These are phyloP conservation scores for Mrakia blollopis DNA, from an alignment of 768 basidiomycete genomes.

Conservation along the genomic window DNA sequence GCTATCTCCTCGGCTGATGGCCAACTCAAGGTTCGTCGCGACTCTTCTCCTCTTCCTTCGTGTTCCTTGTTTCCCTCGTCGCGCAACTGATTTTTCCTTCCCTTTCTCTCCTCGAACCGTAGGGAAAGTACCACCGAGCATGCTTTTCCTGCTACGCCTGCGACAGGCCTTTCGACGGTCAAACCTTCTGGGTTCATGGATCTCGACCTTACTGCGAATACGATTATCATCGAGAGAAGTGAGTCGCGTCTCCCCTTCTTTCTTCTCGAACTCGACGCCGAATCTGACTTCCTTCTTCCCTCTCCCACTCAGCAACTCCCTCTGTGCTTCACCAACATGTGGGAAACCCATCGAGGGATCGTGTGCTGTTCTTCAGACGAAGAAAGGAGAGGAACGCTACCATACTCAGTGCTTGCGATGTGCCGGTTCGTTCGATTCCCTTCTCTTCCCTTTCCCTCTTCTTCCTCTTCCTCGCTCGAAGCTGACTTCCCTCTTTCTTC, in stretches of 20 bases:
- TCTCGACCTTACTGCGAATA: constrained; percentile 86
- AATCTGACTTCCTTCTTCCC: not conserved
- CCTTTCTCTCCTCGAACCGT: not conserved
- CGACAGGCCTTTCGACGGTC: constrained; percentile 84
- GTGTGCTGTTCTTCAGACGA: constrained; percentile 58
- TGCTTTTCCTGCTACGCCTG: constrained; percentile 87
- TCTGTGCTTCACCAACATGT: constrained; percentile 73
- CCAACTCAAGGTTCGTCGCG: constrained; percentile 64
- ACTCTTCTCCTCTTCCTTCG: not conserved
- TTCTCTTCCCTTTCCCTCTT: not conserved
- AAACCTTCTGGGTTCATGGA: constrained; percentile 83
- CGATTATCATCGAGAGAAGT: constrained; percentile 87
- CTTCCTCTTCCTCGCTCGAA: not conserved
- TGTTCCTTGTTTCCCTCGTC: too few relatives aligned
- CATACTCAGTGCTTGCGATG: constrained; percentile 22
- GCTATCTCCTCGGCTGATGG: constrained; percentile 89
- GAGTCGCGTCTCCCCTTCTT: constrained; percentile 32
- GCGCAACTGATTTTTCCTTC: too few relatives aligned
- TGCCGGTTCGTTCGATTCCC: constrained; percentile 8
- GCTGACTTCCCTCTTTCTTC: not conserved
- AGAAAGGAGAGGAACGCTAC: not conserved
- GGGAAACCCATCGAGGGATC: constrained; percentile 89
- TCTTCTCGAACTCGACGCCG: constrained; percentile 1
- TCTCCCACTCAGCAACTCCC: constrained; percentile 52
- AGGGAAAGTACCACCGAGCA: constrained; percentile 72